Conservation (phyloP, 106 monocot genomes). For the Cymbidium sinense region DNA sequence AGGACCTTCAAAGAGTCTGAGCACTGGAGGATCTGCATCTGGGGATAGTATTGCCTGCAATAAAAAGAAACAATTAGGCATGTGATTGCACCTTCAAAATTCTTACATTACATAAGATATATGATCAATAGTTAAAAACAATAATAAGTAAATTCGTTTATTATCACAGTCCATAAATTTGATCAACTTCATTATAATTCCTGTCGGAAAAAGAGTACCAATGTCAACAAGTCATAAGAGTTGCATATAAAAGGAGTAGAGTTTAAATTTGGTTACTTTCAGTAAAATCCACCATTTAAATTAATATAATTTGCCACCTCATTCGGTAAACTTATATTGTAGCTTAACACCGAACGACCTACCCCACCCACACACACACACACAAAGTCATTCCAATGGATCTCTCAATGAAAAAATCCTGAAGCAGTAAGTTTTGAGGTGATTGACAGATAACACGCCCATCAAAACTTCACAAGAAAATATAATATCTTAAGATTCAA, state of each 20-base stretch:
- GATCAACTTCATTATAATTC: too few relatives aligned
- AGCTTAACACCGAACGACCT: neutral
- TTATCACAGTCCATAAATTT: neutral
- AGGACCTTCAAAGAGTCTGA: slow-evolving; percentile 58
- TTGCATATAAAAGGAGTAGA: too few relatives aligned
- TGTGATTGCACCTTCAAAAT: neutral
- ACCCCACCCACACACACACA: too few relatives aligned
- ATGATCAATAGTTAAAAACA: neutral
- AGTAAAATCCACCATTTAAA: neutral
- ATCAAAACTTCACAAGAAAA: too few relatives aligned
- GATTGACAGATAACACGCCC: too few relatives aligned
- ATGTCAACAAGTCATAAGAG: too few relatives aligned
- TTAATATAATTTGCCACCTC: neutral
- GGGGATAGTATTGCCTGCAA: slow-evolving; percentile 81
- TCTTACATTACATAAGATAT: neutral
- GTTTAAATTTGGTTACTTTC: too few relatives aligned
- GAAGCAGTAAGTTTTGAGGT: too few relatives aligned
- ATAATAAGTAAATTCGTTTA: neutral
- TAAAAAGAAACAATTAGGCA: neutral
- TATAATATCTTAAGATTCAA: too few relatives aligned
- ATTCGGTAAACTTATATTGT: neutral
- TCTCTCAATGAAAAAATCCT: too few relatives aligned
- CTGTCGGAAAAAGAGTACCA: too few relatives aligned
- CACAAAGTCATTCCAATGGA: too few relatives aligned
- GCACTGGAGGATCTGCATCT: slow-evolving; percentile 93